phyloP scores from a whole-genome alignment of 495 filamentous ascomycete species.

The Podospora bellae-mahoneyi region DNA sequence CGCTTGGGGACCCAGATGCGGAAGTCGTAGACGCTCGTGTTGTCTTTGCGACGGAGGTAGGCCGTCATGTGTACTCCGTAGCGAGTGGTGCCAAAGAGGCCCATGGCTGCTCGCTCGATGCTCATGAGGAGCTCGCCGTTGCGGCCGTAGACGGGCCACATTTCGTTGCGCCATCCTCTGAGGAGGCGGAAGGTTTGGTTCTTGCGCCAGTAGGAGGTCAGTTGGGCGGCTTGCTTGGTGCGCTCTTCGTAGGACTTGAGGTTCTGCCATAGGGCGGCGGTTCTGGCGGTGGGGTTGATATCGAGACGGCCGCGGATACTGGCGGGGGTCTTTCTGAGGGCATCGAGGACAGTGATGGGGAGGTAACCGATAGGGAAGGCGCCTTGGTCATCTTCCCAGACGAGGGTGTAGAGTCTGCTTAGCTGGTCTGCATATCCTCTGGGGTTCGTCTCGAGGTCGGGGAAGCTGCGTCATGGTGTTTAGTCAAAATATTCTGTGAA shows the following conservation, averaged over 20 bases:
- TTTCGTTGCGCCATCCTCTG: conserved; percentile 81
- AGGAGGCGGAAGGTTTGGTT: conserved; percentile 66
- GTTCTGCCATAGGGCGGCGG: conserved; percentile 27
- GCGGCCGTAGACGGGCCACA: conserved; percentile 76
- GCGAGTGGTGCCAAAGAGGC: conserved; percentile 79
- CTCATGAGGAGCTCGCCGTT: conserved; percentile 62
- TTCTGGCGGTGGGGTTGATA: conserved; percentile 44
- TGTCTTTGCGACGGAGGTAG: conserved; percentile 56
- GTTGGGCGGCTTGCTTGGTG: conserved; percentile 54
- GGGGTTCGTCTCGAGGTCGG: conserved; percentile 58
- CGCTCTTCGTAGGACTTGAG: conserved; percentile 49
- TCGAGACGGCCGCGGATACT: conserved; percentile 52
- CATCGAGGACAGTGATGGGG: conserved; percentile 52
- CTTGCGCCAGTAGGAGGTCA: conserved; percentile 61
- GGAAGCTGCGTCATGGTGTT: conserved; percentile 49
- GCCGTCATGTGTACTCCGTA: conserved; percentile 91
- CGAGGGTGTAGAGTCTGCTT: conserved; percentile 53
- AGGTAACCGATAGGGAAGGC: conserved; percentile 61
- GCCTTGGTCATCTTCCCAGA: conserved; percentile 48
- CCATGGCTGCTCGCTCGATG: conserved; percentile 73
- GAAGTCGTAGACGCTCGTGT: conserved; percentile 50
- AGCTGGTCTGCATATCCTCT: conserved; percentile 47
- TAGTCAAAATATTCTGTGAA: not conserved
- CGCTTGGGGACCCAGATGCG: conserved; percentile 83
- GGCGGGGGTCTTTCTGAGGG: conserved; percentile 45